Conservation (phyloP, 2,329 filamentous ascomycete species). For the Magnaporthiopsis incrustans region DNA sequence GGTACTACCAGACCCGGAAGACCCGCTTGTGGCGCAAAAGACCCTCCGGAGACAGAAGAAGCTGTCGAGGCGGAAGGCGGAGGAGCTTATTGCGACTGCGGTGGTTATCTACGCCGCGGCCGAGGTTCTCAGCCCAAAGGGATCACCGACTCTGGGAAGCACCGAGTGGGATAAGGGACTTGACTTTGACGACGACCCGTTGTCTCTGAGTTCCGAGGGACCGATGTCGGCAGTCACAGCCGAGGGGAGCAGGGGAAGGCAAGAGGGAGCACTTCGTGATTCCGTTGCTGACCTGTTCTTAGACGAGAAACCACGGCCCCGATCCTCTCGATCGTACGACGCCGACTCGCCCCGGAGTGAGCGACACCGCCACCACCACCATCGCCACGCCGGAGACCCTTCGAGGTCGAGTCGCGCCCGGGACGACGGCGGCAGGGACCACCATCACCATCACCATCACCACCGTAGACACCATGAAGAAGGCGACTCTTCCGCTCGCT, state of each 20-base stretch:
- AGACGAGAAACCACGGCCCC: conserved; percentile 38
- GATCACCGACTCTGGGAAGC: conserved; percentile 26
- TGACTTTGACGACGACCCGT: conserved; percentile 26
- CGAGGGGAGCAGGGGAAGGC: conserved; percentile 22
- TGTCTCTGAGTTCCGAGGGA: conserved; percentile 7
- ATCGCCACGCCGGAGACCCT: conserved; percentile 11
- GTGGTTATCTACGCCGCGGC: conserved; percentile 46
- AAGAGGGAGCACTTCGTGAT: conserved; percentile 32
- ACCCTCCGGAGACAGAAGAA: conserved; percentile 37
- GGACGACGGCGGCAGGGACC: conserved; percentile 18
- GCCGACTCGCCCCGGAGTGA: conserved; percentile 20
- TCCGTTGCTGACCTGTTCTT: conserved; percentile 48
- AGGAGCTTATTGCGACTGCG: conserved; percentile 46
- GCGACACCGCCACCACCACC: conserved; percentile 34
- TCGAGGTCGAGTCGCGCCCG: conserved; percentile 23
- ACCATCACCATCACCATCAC: conserved; percentile 15
- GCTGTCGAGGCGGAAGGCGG: conserved; percentile 35
- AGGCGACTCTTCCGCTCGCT: conserved; percentile 23
- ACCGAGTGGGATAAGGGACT: conserved; percentile 20
- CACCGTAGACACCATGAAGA: conserved; percentile 31
- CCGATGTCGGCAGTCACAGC: conserved; percentile 3
- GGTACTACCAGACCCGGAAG: conserved; percentile 34
- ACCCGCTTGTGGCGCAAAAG: conserved; percentile 29
- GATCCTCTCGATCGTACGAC: conserved; percentile 24
- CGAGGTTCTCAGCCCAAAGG: conserved; percentile 35